Conservation (phyloP, 2,329 filamentous ascomycete species). For the Diaporthe sp. region DNA sequence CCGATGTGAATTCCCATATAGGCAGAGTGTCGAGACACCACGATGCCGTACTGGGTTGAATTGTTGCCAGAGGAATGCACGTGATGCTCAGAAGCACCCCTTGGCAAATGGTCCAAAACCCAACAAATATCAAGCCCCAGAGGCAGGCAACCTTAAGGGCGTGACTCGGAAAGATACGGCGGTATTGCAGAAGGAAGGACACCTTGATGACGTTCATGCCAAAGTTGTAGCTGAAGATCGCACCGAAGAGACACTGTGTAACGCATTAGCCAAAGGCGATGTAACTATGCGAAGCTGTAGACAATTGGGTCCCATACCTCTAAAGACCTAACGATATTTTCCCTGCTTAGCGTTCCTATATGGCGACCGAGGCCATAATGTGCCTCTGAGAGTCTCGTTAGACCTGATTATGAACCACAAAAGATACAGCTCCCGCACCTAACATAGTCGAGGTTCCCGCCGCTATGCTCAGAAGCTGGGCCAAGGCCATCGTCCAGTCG, state of each 20-base stretch:
- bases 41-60: constrained; percentile 46
- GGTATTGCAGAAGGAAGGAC: constrained; percentile 52
- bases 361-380: constrained; percentile 49
- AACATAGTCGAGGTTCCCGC: constrained; percentile 38
- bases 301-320: neutral
- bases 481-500: constrained; percentile 48
- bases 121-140: constrained; percentile 48
- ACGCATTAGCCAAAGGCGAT: neutral
- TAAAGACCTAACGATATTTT: neutral
- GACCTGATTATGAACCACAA: neutral
- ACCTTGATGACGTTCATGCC: constrained; percentile 52
- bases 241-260: constrained; percentile 47
- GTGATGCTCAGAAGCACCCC: constrained; percentile 47
- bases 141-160: constrained; percentile 45
- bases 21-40: constrained; percentile 49
- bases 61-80: constrained; percentile 47
- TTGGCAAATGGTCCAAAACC: constrained; percentile 47
- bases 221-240: constrained; percentile 50
- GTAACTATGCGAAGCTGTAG: neutral
- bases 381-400: constrained; percentile 41
- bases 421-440: neutral
- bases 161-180: constrained; percentile 49
- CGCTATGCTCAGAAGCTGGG: constrained; percentile 45
- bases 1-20: constrained; percentile 51
- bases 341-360: constrained; percentile 41